Base-by-base conservation (phyloP, 352 stramenopile genomes). In the Pythium pyrilobum region DNA sequence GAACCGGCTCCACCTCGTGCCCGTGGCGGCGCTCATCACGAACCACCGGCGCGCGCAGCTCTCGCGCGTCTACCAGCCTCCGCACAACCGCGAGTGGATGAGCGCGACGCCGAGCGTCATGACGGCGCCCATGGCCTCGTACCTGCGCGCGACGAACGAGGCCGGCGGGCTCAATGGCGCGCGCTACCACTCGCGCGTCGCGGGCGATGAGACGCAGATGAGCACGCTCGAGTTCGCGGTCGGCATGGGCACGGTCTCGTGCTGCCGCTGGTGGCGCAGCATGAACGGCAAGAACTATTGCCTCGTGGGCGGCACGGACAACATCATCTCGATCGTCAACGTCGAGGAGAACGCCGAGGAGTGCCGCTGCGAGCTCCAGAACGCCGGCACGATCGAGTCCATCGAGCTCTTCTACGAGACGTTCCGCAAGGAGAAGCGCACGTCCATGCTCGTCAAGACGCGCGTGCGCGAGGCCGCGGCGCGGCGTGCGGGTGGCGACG, bases 231-330 rank as follows among this genome's bases (percentile, higher is more conserved):
- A 89, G 65, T 92, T 95, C 42, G 77, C 78, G 0, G 59, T 67
- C 5, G 84, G 82, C 27, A 83, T 95, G 52, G 81, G 82, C 6
- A 56, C 50, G 0, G 72, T 87, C 48, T 87, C 74, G 55, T 92
- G 81, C 56, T 60, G 73, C 3, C 44, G 78, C 42, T 95, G 84
- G 84, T 95, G 84, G 84, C 74, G 81, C 38, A 80, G 73, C 25
- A 75, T 92, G 42, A 92, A 92, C 50, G 70, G 77, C 53, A 83
- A 77, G 40, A 91, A 92, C 64, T 95, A 95, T 47, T 85, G 76
- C 46, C 81, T 95, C 28, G 76, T 95, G 1, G 85, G 85, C 16
- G 81, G 82, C n/a, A 64, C 69, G 0, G 77, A 87, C 34, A 81
- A 74, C 41, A 65, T 95, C 20, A 85, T 95, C 18, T 95, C 85